Conservation (phyloP, 495 filamentous ascomycete genomes). For the Talaromyces ruber region DNA sequence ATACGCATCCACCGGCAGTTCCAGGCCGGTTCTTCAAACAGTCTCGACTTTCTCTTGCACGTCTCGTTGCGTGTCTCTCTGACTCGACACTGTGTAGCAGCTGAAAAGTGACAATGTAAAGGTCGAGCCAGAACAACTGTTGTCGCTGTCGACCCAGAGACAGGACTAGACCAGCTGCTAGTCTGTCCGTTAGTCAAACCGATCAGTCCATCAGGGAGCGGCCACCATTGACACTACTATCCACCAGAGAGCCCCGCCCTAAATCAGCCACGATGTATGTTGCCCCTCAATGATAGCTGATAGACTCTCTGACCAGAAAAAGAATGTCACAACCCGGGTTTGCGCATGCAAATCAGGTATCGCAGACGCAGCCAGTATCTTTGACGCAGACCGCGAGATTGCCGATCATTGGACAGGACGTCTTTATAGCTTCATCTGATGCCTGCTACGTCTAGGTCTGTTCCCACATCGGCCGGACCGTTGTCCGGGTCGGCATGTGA, state of each 20-base stretch:
- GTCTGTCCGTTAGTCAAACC: neutral
- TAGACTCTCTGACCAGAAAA: neutral
- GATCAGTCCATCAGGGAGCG: neutral
- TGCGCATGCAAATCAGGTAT: neutral
- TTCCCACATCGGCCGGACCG: neutral
- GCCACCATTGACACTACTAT: neutral
- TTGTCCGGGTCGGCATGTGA: neutral
- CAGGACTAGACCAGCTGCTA: neutral
- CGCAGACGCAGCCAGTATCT: neutral
- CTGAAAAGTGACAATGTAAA: neutral
- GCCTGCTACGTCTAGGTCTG: neutral
- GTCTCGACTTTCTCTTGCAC: neutral
- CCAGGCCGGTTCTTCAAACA: neutral
- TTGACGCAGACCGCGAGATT: neutral
- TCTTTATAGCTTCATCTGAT: neutral
- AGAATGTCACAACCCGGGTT: neutral
- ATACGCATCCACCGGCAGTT: slow-evolving; percentile 1
- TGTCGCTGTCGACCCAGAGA: neutral
- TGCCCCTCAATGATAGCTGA: neutral
- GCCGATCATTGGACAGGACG: neutral
- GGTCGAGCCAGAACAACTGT: neutral
- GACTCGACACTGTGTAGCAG: neutral
- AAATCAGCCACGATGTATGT: neutral
- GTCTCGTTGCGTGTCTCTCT: neutral
- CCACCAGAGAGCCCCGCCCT: neutral